Base-by-base conservation (phyloP, 148 eudicot species). In the Cornus suecica region DNA sequence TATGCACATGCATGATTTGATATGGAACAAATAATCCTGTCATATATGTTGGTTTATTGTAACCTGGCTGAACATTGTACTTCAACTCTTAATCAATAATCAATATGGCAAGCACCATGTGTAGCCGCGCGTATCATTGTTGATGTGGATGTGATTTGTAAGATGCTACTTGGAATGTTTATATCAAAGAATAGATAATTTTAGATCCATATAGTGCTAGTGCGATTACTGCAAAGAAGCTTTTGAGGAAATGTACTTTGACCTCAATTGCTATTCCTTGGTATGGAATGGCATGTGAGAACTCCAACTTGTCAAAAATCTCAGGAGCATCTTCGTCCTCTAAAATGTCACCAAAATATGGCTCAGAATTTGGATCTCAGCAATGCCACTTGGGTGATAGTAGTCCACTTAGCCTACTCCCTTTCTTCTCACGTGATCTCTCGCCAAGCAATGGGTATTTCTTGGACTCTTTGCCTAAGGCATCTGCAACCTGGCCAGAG, bases 401-500 rank as follows among this genome's bases (percentile, higher is more conserved):
- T 51, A 41, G 54, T 48, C 23, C 77, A 29, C 79, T 62, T 22
- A 27, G 14, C 54, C 74, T 64, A 27, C 65, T 78, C 11, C 84
- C 79, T 10, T 78, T 72, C 77, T 80, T 77, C 70, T 82, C 92
- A 32, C 77, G 88, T 61, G 52, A 66, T 77, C 84, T 89, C 81
- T 87, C 92, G 10, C 65, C 77, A 69, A 74, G 77, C 34, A 80
- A 85, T 31, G 92, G 85, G 25, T 84, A 87, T 29, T 80, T 82
- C 20, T 31, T 78, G 25, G 93, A 90, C 70, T 72, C 87, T 6
- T 69, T 67, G 58, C 84, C 87, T 24, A 90, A 87, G 75, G 95
- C 90, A 71, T 85, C 92, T 1, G 93, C 94, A 41, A 90, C 96
- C 34, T 94, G 95, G 93, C 97, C 98, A 4, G 98, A 90, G 81